These are phyloP conservation scores for Trichoderma sp. DNA, from an alignment of 2,329 filamentous ascomycete genomes.

Conservation along the genomic window DNA sequence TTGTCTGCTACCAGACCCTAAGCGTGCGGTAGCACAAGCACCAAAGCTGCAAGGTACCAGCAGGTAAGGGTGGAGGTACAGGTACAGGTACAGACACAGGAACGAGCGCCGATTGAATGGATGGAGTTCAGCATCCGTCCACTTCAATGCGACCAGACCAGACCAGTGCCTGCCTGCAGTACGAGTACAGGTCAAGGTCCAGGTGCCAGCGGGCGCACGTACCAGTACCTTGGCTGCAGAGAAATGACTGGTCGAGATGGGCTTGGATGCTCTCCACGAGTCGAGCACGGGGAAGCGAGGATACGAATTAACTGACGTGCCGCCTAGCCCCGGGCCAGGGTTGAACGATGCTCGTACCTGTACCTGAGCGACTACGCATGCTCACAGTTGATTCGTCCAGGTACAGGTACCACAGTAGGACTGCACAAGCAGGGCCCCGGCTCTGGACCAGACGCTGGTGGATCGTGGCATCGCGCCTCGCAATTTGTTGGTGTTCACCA, in stretches of 20 bases:
- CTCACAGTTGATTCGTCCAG: neutral
- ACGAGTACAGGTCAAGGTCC: neutral
- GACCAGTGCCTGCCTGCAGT: too few relatives aligned
- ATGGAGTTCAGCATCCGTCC: neutral
- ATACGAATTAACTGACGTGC: slow-evolving; percentile 14
- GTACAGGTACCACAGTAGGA: neutral
- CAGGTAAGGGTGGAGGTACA: neutral
- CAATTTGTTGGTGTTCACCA: slow-evolving; percentile 16
- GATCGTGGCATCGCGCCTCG: slow-evolving; percentile 20
- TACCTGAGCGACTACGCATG: neutral
- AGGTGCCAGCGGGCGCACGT: neutral
- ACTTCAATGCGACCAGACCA: neutral
- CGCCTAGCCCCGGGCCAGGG: neutral
- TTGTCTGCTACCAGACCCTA: neutral
- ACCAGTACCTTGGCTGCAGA: neutral
- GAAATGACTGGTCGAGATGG: neutral
- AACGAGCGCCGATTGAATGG: neutral
- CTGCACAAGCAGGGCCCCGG: too few relatives aligned
- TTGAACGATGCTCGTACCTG: neutral
- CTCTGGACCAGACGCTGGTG: slow-evolving; percentile 2
- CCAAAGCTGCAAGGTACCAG: neutral
- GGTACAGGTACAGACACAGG: neutral
- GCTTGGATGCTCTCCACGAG: neutral
- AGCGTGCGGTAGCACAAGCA: neutral
- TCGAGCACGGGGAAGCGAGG: slow-evolving; percentile 12